Conservation (phyloP, 768 basidiomycete species). For the Termitomyces eurrhizus region DNA sequence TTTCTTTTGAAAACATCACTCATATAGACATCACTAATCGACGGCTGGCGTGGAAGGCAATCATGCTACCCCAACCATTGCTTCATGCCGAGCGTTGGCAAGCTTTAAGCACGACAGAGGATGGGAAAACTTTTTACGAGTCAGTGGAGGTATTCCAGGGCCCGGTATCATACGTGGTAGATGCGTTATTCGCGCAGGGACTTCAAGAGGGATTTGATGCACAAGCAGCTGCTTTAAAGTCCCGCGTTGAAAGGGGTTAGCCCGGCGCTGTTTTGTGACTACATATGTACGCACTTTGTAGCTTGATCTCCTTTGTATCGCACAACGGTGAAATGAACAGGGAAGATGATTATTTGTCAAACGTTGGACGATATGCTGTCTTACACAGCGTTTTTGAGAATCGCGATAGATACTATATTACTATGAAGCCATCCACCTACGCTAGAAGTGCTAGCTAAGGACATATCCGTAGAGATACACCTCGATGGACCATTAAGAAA, state of each 20-base stretch:
- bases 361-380: neutral
- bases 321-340: neutral
- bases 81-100: constrained; percentile 25
- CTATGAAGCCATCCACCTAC: too few relatives aligned
- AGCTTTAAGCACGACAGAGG: constrained; percentile 21
- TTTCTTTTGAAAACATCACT: constrained; percentile 29
- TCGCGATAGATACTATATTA: too few relatives aligned
- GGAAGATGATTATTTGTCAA: neutral
- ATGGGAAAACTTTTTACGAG: constrained; percentile 27
- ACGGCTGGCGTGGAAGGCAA: constrained; percentile 25
- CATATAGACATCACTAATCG: constrained; percentile 19
- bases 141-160: constrained; percentile 25
- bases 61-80: constrained; percentile 22
- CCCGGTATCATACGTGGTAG: constrained; percentile 20
- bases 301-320: neutral
- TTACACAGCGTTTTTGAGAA: neutral
- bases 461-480: too few relatives aligned
- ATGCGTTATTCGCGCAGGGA: constrained; percentile 17
- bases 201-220: constrained; percentile 24
- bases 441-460: too few relatives aligned
- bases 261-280: neutral
- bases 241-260: neutral
- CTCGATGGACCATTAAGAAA: too few relatives aligned
- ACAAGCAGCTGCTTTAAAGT: constrained; percentile 16
- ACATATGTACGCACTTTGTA: neutral